phyloP scores from a whole-genome alignment of 495 filamentous ascomycete species.

The Neurospora sp. region DNA sequence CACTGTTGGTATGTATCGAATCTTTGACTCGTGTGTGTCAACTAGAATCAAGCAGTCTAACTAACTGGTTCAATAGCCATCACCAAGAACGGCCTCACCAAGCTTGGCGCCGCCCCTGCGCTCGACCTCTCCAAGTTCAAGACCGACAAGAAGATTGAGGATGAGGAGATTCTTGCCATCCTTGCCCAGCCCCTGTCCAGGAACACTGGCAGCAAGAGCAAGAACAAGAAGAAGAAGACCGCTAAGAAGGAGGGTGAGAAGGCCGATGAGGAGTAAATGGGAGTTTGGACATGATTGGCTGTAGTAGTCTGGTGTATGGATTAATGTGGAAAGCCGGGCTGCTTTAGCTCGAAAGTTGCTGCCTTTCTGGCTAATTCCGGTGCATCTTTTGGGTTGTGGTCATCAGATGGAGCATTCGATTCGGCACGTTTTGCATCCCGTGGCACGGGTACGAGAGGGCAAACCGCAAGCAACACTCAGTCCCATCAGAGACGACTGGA shows the following conservation, averaged over 20 bases:
- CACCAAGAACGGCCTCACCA: slow-evolving; percentile 92
- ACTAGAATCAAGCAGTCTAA: background rate
- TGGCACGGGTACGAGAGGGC: background rate
- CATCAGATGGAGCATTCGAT: background rate
- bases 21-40: background rate
- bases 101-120: slow-evolving; percentile 63
- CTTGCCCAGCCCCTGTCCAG: slow-evolving; percentile 74
- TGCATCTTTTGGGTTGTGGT: background rate
- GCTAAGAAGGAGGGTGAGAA: slow-evolving; percentile 54
- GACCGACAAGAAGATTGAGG: slow-evolving; percentile 94
- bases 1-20: slow-evolving; percentile 68
- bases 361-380: background rate
- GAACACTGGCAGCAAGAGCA: slow-evolving; percentile 71
- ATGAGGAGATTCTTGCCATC: slow-evolving; percentile 90
- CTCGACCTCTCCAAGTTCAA: slow-evolving; percentile 70
- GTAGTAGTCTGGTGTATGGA: background rate
- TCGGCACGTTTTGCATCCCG: background rate
- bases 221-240: slow-evolving; percentile 80
- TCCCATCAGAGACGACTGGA: background rate
- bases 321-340: background rate
- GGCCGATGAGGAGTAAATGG: slow-evolving; percentile 13
- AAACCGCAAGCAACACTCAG: background rate
- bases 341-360: background rate
- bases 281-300: background rate
- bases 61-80: slow-evolving; percentile 53